phyloP scores from a whole-genome alignment of 2,329 filamentous ascomycete genomes.

The Hortaea werneckii region DNA sequence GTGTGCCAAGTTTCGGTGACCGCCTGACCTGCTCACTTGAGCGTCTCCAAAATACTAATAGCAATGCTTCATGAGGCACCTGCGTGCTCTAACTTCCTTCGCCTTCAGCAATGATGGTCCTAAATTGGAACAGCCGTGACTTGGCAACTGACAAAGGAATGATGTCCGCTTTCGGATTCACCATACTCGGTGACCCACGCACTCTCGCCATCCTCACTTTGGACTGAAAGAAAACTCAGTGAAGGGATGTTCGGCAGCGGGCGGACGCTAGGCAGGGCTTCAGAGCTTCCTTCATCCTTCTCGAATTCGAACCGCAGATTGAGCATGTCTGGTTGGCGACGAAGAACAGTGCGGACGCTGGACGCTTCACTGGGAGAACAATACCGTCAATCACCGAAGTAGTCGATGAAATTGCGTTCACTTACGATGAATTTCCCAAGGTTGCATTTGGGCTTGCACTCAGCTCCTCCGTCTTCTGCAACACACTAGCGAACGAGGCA shows the following conservation, averaged over 20 bases:
- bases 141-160: too few species aligned
- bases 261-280: background rate
- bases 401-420: background rate
- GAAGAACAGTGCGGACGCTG: background rate
- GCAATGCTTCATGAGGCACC: background rate
- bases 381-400: background rate
- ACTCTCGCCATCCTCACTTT: background rate
- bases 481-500: background rate
- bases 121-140: background rate
- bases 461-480: background rate
- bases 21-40: background rate
- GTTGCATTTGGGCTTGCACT: background rate
- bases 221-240: background rate
- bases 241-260: too few species aligned
- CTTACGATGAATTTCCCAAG: background rate
- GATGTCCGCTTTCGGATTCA: background rate
- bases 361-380: background rate
- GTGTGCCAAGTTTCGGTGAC: background rate
- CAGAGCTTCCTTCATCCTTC: background rate
- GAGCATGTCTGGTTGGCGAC: background rate
- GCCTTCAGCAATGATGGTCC: background rate
- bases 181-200: background rate
- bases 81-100: background rate
- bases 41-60: background rate
- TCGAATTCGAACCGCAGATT: constrained; percentile 1